These are phyloP conservation scores for Trifolium fragiferum DNA, from an alignment of 306 rosid species.

Conservation along the genomic window DNA sequence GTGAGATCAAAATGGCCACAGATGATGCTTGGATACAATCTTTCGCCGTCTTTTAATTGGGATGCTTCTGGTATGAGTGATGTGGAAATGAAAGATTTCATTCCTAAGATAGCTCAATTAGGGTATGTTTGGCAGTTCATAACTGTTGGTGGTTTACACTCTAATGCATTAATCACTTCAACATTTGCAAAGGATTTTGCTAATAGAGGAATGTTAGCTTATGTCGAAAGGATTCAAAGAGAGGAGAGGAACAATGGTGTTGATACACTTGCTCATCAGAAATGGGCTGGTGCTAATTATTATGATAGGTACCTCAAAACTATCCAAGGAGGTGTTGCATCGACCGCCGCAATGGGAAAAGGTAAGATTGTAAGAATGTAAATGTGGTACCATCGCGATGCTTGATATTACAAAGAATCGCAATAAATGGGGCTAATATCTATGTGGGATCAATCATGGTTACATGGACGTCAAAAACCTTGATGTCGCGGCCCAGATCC, in stretches of 20 bases:
- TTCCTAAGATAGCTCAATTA: conserved; percentile 77
- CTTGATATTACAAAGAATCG: not conserved
- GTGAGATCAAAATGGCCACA: conserved; percentile 63
- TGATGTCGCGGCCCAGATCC: not conserved
- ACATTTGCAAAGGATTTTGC: conserved; percentile 87
- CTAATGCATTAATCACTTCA: conserved; percentile 76
- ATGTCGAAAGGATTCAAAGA: conserved; percentile 93
- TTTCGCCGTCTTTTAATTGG: conserved; percentile 98
- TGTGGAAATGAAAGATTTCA: conserved; percentile 76
- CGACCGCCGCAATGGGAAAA: conserved; percentile 99
- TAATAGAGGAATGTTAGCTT: conserved; percentile 85
- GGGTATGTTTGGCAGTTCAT: conserved; percentile 96
- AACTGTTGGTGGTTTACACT: conserved; percentile 89
- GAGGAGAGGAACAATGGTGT: conserved; percentile 92
- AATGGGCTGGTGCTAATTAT: conserved; percentile 97
- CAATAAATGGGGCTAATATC: not conserved
- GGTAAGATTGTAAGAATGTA: conserved; percentile 56
- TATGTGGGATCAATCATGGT: not conserved
- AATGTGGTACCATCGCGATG: not conserved
- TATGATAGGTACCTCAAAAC: conserved; percentile 95
- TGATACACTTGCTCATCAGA: conserved; percentile 97
- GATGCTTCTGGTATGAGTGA: conserved; percentile 96
- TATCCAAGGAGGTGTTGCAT: conserved; percentile 90
- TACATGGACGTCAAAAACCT: not conserved
- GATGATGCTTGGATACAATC: conserved; percentile 80